Conservation (phyloP, 1,284 basidiomycete genomes). For the Marasmius tenuissimus region DNA sequence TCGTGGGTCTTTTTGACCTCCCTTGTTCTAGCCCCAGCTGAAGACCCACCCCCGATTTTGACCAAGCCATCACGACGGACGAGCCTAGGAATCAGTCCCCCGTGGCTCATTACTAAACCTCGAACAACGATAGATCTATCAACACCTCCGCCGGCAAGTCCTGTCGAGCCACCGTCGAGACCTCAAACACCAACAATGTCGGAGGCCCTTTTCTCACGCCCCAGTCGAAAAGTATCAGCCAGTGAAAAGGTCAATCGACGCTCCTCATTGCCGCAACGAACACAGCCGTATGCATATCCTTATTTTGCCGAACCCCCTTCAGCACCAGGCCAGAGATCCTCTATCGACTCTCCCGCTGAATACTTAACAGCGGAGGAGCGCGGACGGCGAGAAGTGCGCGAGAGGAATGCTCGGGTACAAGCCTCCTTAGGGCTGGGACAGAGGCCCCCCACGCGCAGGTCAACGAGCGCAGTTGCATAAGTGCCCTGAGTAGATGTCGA, state of each 20-base stretch:
- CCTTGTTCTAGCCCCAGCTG: neutral
- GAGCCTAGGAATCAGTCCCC: constrained; percentile 1
- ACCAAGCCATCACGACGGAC: constrained; percentile 3
- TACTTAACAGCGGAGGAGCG: neutral
- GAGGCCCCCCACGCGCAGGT: neutral
- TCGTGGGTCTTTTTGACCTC: neutral
- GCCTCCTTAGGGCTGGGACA: constrained; percentile 3
- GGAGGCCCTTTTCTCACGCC: neutral
- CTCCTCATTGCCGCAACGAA: constrained; percentile 1
- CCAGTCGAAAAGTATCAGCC: constrained; percentile 4
- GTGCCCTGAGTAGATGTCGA: neutral
- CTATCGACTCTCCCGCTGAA: neutral
- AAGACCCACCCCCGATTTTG: neutral
- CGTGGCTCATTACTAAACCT: constrained; percentile 1
- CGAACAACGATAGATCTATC: neutral
- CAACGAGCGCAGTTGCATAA: neutral
- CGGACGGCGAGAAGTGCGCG: neutral
- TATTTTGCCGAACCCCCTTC: constrained; percentile 13
- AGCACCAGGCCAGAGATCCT: neutral
- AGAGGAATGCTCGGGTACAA: constrained; percentile 2
- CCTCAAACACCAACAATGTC: neutral
- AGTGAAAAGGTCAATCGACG: neutral
- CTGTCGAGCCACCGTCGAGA: neutral
- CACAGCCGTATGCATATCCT: constrained; percentile 13
- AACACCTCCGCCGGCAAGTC: neutral